phyloP scores from a whole-genome alignment of 805 yeast species.

The Candida oleophila region DNA sequence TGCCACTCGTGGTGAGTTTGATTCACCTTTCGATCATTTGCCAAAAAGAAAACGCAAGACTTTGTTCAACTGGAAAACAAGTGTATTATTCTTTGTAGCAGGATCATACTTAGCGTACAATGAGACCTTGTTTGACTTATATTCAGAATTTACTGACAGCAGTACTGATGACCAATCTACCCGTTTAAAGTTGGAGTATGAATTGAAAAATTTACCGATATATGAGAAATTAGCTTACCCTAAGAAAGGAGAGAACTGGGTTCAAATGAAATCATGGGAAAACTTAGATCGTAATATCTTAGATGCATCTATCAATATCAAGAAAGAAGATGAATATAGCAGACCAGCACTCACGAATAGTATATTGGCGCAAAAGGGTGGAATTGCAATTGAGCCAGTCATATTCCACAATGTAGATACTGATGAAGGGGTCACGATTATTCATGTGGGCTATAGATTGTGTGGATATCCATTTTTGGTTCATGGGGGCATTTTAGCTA shows the following conservation, averaged over 20 bases:
- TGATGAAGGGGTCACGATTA: conserved; percentile 60
- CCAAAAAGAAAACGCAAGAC: conserved; percentile 18
- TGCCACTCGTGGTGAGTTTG: conserved; percentile 10
- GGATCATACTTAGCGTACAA: conserved; percentile 27
- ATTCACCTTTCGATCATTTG: conserved; percentile 32
- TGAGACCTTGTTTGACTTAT: conserved; percentile 24
- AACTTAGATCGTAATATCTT: conserved; percentile 38
- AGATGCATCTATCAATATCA: conserved; percentile 15
- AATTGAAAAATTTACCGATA: conserved; percentile 49
- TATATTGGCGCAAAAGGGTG: conserved; percentile 73
- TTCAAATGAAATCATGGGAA: conserved; percentile 44
- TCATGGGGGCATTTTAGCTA: conserved; percentile 87
- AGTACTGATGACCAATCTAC: conserved; percentile 21
- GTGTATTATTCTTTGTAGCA: conserved; percentile 16
- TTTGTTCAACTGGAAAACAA: conserved; percentile 31
- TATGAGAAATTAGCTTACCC: conserved; percentile 47
- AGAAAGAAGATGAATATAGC: conserved; percentile 11
- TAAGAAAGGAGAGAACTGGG: conserved; percentile 48
- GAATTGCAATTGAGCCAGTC: conserved; percentile 70
- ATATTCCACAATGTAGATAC: conserved; percentile 58
- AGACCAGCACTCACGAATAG: conserved; percentile 27
- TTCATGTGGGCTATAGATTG: conserved; percentile 74
- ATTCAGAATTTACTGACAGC: conserved; percentile 20
- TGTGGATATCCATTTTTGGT: conserved; percentile 86
- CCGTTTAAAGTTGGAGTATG: conserved; percentile 41